Percentiles rank a stretch among this genome's conserved stretches.
These are phyloP conservation scores for Cyclotella baltica DNA, from an alignment of 108 stramenopile genomes.

Conservation along the genomic window DNA sequence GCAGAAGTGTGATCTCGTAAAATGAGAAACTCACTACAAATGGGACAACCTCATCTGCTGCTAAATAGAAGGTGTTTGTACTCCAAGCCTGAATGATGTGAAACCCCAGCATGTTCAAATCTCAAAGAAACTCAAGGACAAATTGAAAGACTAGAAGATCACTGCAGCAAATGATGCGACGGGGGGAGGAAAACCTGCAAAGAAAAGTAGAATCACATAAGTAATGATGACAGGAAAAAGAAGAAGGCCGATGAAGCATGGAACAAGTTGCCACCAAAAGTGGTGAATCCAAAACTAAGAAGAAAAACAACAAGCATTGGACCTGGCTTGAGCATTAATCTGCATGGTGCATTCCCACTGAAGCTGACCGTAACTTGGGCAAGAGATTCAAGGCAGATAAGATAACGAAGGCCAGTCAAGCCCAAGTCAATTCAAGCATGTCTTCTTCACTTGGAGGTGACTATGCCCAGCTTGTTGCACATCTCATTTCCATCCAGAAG, in stretches of 20 bases:
- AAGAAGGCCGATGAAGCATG: slow-evolving; percentile 32
- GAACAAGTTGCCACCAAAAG: slow-evolving; percentile 34
- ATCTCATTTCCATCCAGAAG: too few relatives aligned
- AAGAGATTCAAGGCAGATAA: not conserved
- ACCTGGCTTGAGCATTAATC: slow-evolving; percentile 31
- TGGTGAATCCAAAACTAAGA: slow-evolving; percentile 11
- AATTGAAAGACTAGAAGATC: too few relatives aligned
- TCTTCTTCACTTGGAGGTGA: too few relatives aligned
- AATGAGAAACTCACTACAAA: not conserved
- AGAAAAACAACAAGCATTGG: not conserved
- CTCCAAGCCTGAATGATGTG: not conserved
- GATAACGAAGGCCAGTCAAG: too few relatives aligned
- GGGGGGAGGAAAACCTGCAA: too few relatives aligned
- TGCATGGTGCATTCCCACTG: slow-evolving; percentile 21
- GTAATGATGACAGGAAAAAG: slow-evolving; percentile 9
- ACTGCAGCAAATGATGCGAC: too few relatives aligned
- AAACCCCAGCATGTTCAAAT: not conserved
- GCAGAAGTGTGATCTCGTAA: slow-evolving; percentile 3
- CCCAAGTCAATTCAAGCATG: too few relatives aligned
- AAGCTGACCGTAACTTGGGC: not conserved
- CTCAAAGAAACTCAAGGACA: slow-evolving; percentile 2
- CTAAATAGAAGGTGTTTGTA: slow-evolving; percentile 2
- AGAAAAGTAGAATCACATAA: slow-evolving; percentile 25
- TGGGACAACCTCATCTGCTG: slow-evolving; percentile 3
- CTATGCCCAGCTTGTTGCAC: too few relatives aligned